Conservation (phyloP, 768 basidiomycete genomes). For the Suillus weaverae region DNA sequence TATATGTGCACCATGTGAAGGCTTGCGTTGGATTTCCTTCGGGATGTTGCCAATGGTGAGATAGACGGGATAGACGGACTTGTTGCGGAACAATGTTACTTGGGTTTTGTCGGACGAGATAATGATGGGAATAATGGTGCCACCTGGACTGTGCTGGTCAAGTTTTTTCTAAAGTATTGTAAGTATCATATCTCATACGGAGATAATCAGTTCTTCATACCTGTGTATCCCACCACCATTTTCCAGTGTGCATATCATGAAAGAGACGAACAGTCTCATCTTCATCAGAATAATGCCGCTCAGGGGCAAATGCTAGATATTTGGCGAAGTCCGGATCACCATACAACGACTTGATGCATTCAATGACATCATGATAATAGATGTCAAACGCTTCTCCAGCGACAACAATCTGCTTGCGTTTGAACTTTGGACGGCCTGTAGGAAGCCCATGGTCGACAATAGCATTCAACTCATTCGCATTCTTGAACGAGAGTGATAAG, state of each 20-base stretch:
- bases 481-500: constrained; percentile 36
- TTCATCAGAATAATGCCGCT: constrained; percentile 37
- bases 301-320: constrained; percentile 35
- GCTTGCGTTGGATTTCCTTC: constrained; percentile 26
- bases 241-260: constrained; percentile 46
- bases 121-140: constrained; percentile 3
- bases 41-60: constrained; percentile 38
- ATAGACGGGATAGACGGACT: constrained; percentile 21
- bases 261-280: constrained; percentile 29
- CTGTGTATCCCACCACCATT: constrained; percentile 55
- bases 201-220: constrained; percentile 25
- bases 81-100: constrained; percentile 18
- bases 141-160: constrained; percentile 12
- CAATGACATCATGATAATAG: constrained; percentile 22
- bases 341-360: constrained; percentile 24
- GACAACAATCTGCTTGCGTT: constrained; percentile 22
- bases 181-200: neutral
- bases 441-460: constrained; percentile 33
- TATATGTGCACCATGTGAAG: neutral
- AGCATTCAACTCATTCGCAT: constrained; percentile 30
- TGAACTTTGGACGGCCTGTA: constrained; percentile 26
- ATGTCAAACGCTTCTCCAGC: constrained; percentile 34
- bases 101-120: constrained; percentile 28
- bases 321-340: constrained; percentile 34
- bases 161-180: constrained; percentile 13